Percentiles rank a stretch among this genome's conserved stretches.
Evolutionary conservation across 805 yeast species (phyloP).

Genomic region (Barnettozyma californica): DNA sequence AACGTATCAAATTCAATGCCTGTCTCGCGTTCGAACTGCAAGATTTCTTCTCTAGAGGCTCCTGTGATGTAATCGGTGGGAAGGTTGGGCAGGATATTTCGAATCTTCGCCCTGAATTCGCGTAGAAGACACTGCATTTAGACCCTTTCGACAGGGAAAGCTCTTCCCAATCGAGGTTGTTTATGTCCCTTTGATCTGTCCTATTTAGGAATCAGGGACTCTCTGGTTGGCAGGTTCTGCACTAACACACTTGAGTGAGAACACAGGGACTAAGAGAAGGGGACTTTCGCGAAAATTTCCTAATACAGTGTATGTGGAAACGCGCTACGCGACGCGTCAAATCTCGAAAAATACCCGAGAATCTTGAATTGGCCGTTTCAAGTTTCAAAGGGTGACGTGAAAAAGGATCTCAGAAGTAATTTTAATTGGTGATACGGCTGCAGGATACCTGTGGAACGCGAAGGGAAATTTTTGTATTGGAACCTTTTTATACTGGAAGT

Average conservation of each 20-base stretch:
- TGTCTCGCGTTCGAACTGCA: background rate
- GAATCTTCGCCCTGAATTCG: background rate
- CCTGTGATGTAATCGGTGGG: background rate
- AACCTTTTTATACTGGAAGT: conserved; percentile 4
- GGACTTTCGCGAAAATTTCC: conserved; percentile 4
- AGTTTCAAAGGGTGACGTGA: conserved; percentile 4
- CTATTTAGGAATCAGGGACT: background rate
- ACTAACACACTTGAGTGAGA: background rate
- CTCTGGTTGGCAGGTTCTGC: background rate
- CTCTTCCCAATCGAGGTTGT: background rate
- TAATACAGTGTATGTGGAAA: background rate
- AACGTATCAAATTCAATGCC: background rate
- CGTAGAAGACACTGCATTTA: background rate
- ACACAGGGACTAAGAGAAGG: background rate
- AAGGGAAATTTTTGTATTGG: background rate
- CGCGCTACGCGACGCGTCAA: conserved; percentile 8
- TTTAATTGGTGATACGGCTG: background rate
- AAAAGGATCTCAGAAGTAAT: conserved; percentile 1
- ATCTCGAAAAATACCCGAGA: background rate
- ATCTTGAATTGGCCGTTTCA: background rate
- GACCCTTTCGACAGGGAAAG: background rate
- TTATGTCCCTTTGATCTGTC: background rate
- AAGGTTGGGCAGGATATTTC: background rate
- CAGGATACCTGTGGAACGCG: background rate
- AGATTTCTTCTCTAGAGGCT: background rate